Base-by-base conservation (phyloP, 75 land plant species). In the Pinus taeda region DNA sequence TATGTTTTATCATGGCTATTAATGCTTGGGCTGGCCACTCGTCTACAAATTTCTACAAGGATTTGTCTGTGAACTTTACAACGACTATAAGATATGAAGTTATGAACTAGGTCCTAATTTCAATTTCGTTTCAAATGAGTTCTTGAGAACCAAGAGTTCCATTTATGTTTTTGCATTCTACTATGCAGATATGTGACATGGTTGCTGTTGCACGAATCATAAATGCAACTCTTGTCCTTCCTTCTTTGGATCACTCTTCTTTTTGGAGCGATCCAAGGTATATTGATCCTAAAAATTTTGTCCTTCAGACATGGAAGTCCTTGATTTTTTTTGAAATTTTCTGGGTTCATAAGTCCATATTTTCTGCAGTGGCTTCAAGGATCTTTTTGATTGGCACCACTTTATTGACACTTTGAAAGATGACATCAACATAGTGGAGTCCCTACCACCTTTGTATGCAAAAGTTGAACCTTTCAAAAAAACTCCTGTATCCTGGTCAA, bases 221-320 rank as follows among this genome's bases (percentile, higher is more conserved):
- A 96, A 91, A 95, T 79, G 96, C 93, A 15, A 93, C 94, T 14
- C 89, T 95, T 39, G 96, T 95, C 49, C 88, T 95, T 75, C 98
- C 98, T 62, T 88, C 91, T 26, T 96, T 95, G 66, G 98, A 95
- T 71, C 95, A 95, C 59, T 79, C 85, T 33, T 95, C 98, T n/a
- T 95, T 87, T 66, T 95, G 98, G 98, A 90, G 91, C 45, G 98
- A 95, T 84, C 87, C 95, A 13, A 95, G 98, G 98, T 95, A 29
- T 20, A 77, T 71, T 26, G 59, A 4, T 74, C 18, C 39, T 57
- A 26, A 15, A n/a, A 2, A 0, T 61, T 75, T n/a, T 60, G n/a
- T 7, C 6, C 1, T 57, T 17, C n/a, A 6, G 8, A 5, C 62
- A 60, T 18, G 62, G n/a, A 18, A 20, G 62, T 60, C 21, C 53